Evolutionary conservation across 345 rosid species (phyloP).

Genomic region (Boechera retrofracta): DNA sequence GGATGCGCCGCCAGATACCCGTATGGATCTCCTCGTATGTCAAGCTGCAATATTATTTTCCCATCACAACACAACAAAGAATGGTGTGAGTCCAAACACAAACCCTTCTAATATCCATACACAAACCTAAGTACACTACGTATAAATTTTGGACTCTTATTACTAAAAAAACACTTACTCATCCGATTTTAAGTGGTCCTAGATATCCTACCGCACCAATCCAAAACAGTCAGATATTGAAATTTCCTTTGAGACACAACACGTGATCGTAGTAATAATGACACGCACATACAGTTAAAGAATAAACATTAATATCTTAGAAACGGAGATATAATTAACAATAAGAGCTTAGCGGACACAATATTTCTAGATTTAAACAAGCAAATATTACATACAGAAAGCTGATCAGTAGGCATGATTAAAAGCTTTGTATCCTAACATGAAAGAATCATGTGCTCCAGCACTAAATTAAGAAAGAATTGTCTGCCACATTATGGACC

Average conservation of each 20-base stretch:
- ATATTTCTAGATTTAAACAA: neutral
- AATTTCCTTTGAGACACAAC: slow-evolving; percentile 23
- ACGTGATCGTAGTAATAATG: slow-evolving; percentile 35
- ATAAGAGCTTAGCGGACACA: neutral
- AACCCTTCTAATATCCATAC: neutral
- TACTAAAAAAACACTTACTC: neutral
- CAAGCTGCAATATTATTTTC: slow-evolving; percentile 55
- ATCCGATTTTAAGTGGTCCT: neutral
- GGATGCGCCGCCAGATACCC: slow-evolving; percentile 90
- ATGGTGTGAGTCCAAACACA: slow-evolving; percentile 12
- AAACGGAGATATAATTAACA: slow-evolving; percentile 31
- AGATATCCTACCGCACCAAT: neutral
- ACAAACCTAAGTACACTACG: neutral
- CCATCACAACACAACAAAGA: slow-evolving; percentile 10
- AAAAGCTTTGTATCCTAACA: slow-evolving; percentile 24
- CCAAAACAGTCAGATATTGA: neutral
- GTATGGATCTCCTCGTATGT: slow-evolving; percentile 72
- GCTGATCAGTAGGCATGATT: neutral
- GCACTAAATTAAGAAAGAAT: neutral
- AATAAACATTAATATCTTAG: slow-evolving; percentile 16
- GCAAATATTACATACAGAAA: neutral
- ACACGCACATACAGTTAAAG: slow-evolving; percentile 14
- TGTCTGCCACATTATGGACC: slow-evolving; percentile 26
- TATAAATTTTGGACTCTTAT: too few species aligned
- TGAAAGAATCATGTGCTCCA: slow-evolving; percentile 42